Conservation (phyloP, 768 basidiomycete species). For the Ramaria rubella region DNA sequence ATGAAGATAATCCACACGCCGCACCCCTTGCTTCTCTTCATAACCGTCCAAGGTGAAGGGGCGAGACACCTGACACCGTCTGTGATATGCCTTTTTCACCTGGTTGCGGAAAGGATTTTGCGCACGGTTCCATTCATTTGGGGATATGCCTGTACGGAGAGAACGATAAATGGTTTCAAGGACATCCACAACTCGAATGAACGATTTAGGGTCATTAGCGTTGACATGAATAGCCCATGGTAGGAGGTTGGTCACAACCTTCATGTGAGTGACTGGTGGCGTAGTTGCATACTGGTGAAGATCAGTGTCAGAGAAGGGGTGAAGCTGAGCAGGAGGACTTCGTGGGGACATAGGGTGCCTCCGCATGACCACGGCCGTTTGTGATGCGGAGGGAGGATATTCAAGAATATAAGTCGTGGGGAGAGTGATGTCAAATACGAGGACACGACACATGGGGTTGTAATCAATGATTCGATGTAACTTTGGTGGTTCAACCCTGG, state of each 20-base stretch:
- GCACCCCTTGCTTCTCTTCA: slow-evolving; percentile 42
- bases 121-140: slow-evolving; percentile 35
- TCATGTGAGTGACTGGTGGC: slow-evolving; percentile 46
- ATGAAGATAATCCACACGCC: slow-evolving; percentile 49
- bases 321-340: background rate
- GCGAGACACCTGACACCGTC: slow-evolving; percentile 43
- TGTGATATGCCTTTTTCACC: slow-evolving; percentile 30
- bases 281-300: slow-evolving; percentile 48
- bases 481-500: too few relatives aligned
- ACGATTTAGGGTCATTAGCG: background rate
- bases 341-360: background rate
- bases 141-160: slow-evolving; percentile 39
- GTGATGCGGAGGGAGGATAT: background rate
- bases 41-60: slow-evolving; percentile 34
- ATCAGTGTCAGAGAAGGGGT: slow-evolving; percentile 37
- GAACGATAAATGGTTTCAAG: slow-evolving; percentile 50
- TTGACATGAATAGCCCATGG: slow-evolving; percentile 49
- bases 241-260: slow-evolving; percentile 54
- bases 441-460: slow-evolving; percentile 1
- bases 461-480: background rate
- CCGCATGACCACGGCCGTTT: background rate
- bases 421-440: slow-evolving; percentile 3
- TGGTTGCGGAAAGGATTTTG: slow-evolving; percentile 17
- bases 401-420: background rate
- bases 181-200: slow-evolving; percentile 33